phyloP scores from a whole-genome alignment of 140 eudicot genomes.

The Ambrosia hybrid region DNA sequence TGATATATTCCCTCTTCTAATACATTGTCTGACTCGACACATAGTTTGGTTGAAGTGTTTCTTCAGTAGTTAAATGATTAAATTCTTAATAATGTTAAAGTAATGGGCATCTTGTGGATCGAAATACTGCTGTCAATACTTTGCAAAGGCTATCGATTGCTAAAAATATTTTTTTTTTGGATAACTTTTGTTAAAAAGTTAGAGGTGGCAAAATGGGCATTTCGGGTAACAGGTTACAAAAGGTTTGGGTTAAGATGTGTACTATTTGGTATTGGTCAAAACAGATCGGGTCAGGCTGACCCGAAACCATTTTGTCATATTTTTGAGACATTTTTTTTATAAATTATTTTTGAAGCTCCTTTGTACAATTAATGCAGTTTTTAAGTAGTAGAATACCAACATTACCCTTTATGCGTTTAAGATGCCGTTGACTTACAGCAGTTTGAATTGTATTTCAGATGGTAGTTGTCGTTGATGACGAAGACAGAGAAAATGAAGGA shows the following conservation, averaged over 20 bases:
- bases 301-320: not conserved
- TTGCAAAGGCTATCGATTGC: not conserved
- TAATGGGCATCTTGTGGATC: constrained; percentile 5
- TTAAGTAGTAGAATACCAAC: not conserved
- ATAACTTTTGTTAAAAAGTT: not conserved
- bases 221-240: not conserved
- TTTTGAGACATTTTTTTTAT: not conserved
- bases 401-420: not conserved
- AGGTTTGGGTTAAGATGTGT: no score
- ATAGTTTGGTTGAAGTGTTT: not conserved
- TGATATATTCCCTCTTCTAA: not conserved
- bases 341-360: not conserved
- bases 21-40: not conserved
- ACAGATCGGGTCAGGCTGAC: no score
- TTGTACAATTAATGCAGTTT: not conserved
- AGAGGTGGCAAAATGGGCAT: not conserved
- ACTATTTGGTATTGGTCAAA: no score
- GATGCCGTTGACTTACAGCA: no score
- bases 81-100: constrained; percentile 5
- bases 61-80: not conserved
- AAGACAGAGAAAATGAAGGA: constrained; percentile 90
- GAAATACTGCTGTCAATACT: not conserved
- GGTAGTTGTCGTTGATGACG: constrained; percentile 93
- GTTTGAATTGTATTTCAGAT: constrained; percentile 40
- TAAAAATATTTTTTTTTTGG: not conserved